Percentiles rank a stretch among this genome's conserved stretches.
phyloP scores from a whole-genome alignment of 345 rosid species.

The Brassica cretica region DNA sequence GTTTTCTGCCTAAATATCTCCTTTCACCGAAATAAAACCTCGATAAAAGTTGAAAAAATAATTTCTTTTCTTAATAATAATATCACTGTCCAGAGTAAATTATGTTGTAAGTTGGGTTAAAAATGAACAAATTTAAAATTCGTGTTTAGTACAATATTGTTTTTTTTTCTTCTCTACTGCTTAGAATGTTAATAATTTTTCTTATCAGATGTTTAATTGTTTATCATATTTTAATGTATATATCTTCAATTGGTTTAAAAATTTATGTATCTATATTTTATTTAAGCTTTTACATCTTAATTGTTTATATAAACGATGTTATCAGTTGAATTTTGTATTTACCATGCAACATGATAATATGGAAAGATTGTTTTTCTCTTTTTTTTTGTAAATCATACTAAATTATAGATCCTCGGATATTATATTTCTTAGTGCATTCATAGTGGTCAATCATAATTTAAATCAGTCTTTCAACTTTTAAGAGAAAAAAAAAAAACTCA shows the following conservation, averaged over 20 bases:
- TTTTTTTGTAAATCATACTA: neutral
- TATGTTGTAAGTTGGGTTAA: neutral
- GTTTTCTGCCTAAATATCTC: constrained; percentile 35
- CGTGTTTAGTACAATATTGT: neutral
- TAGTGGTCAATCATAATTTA: neutral
- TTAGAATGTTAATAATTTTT: too few species aligned
- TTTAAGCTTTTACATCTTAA: too few species aligned
- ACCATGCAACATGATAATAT: neutral
- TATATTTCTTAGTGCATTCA: neutral
- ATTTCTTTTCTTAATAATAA: neutral
- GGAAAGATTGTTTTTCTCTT: neutral
- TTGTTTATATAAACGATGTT: too few species aligned
- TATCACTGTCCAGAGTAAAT: neutral
- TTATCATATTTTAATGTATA: too few species aligned
- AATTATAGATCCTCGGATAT: too few species aligned
- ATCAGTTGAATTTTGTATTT: too few species aligned
- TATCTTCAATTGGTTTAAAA: too few species aligned
- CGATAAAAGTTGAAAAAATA: neutral
- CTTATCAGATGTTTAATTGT: too few species aligned
- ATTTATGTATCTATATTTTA: too few species aligned
- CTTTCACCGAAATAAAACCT: neutral
- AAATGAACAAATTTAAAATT: neutral
- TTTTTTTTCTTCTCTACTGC: neutral
- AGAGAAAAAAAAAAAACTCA: neutral
- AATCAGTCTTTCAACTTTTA: neutral